Evolutionary conservation across 352 stramenopile genomes (phyloP), one percentile per base, ranked within the genome.

Genomic region (Halophytophthora batemanensis): DNA sequence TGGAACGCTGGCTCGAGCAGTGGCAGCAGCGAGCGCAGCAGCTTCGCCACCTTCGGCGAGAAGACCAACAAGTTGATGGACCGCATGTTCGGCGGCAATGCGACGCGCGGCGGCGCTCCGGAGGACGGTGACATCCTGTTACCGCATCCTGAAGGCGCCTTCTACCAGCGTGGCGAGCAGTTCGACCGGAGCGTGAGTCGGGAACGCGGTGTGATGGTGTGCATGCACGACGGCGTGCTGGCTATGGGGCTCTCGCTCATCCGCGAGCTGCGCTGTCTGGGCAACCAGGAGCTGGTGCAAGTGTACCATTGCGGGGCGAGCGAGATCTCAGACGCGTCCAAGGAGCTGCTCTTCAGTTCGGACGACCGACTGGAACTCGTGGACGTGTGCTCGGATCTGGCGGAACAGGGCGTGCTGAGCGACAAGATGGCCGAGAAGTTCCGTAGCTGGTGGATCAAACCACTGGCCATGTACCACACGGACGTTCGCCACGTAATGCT

Each of bases 401-500:
- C 57, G 6, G 10, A 43, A 0, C 17, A 33, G 10, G 44, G 31
- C 0, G 29, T 45, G 6, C 46, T 70, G 28, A 23, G 29, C 6
- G 4, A 14, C 10, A 15, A 39, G 6, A 19, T 50, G 12, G 45
- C 50, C 13, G 10, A 25, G 0, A 28, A 42, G 19, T 69, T 66
- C 45, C 42, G 56, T 5, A 65, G 29, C 34, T 65, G 45, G 43
- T 69, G 56, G 55, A 54, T 69, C 61, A 69, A 69, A 36, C 61
- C 56, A 12, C 51, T 69, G 2, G 61, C 61, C 11, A 14, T 63
- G 34, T 21, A 38, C 31, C 54, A 69, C 49, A 61, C 54, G 11
- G 37, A 44, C 11, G 36, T 69, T 11, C 37, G 41, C 7, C 43
- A 69, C 6, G 45, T 64, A 1, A 45, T 69, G 2, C 44, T 69